These are phyloP conservation scores for Helotiales sp. DNA, from an alignment of 2,329 filamentous ascomycete species.

Conservation along the genomic window DNA sequence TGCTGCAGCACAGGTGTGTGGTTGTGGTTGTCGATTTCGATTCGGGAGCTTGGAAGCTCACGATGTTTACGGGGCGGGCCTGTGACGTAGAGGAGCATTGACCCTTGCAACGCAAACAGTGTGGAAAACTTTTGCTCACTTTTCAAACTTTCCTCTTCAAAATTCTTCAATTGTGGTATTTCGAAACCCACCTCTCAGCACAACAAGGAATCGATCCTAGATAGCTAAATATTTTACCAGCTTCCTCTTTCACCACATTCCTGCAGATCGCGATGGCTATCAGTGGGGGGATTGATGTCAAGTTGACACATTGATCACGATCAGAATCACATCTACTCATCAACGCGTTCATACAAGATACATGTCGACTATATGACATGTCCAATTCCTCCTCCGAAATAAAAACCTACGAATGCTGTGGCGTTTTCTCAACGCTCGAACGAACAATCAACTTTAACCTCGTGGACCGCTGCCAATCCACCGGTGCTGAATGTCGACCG, in stretches of 20 bases:
- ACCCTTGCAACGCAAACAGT: background rate
- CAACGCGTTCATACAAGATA: constrained; percentile 37
- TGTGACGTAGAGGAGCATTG: background rate
- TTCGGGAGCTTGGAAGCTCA: constrained; percentile 6
- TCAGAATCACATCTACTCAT: constrained; percentile 22
- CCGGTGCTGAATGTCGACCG: constrained; percentile 69
- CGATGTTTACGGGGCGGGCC: constrained; percentile 3
- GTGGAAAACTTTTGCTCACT: background rate
- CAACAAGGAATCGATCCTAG: background rate
- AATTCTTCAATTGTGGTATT: too few species aligned
- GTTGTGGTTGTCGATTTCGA: background rate
- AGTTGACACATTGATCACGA: background rate
- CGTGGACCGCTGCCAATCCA: constrained; percentile 60
- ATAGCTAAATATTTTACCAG: background rate
- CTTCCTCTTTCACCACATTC: background rate
- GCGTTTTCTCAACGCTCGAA: constrained; percentile 65
- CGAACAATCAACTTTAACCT: constrained; percentile 72
- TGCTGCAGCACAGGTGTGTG: background rate
- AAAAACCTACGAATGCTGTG: constrained; percentile 31
- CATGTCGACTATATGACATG: constrained; percentile 39
- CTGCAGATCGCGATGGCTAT: background rate
- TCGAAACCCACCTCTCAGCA: too few species aligned
- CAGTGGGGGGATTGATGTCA: background rate
- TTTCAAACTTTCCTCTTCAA: too few species aligned
- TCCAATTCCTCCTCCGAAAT: constrained; percentile 30